A percentile compares a stretch with the other conserved stretches of the same genome.
These are phyloP conservation scores for Blattamonas nauphoetae DNA, from an alignment of 78 protist genomes.

Conservation along the genomic window DNA sequence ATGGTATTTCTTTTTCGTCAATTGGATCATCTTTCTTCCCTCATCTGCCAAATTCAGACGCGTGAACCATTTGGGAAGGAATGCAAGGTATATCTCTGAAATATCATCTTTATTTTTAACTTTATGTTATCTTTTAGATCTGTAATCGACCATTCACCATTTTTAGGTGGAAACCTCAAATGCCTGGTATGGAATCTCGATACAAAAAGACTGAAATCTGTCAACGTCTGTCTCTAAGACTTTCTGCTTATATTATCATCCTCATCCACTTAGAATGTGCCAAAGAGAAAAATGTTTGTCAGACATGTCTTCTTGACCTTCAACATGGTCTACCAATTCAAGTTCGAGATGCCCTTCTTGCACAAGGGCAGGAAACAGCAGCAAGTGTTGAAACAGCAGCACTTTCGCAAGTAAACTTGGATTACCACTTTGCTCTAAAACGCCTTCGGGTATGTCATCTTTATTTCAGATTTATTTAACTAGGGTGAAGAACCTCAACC, in stretches of 20 bases:
- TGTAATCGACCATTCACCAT: conserved; percentile 65
- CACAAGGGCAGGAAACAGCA: not conserved
- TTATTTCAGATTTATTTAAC: not conserved
- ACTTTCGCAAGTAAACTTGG: not conserved
- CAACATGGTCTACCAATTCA: conserved; percentile 43
- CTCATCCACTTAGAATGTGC: conserved; percentile 49
- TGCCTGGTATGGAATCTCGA: conserved; percentile 52
- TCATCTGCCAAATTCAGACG: too few relatives aligned
- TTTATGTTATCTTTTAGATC: conserved; percentile 37
- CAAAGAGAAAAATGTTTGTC: conserved; percentile 81
- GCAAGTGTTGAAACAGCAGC: not conserved
- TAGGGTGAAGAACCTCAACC: not conserved
- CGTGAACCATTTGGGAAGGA: conserved; percentile 24
- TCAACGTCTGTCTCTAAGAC: conserved; percentile 27
- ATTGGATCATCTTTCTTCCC: too few relatives aligned
- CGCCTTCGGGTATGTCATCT: not conserved
- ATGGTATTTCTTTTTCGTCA: too few relatives aligned
- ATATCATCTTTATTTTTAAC: not conserved
- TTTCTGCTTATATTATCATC: not conserved
- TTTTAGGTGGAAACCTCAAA: conserved; percentile 52
- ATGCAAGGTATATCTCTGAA: conserved; percentile 23
- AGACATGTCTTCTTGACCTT: conserved; percentile 79
- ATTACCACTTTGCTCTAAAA: not conserved
- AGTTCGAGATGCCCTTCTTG: not conserved
- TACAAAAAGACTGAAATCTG: conserved; percentile 72